Base-by-base conservation (phyloP, 2,329 filamentous ascomycete genomes). In the Harringtonia aguacate region DNA sequence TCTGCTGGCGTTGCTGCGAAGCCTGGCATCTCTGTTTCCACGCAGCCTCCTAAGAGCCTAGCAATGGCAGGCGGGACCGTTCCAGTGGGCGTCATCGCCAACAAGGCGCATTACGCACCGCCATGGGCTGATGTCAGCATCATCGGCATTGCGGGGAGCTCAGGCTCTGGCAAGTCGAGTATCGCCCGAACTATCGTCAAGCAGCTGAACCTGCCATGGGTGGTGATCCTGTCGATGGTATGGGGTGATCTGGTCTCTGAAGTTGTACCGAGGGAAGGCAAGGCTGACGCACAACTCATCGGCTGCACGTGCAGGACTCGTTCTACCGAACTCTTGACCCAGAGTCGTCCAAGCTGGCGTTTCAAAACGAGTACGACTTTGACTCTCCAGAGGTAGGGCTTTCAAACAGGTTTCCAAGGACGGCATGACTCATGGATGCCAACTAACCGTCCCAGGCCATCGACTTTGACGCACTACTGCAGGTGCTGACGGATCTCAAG, bases 51-150 rank as follows among this genome's bases (percentile, higher is more conserved):
- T n/a, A n/a, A 21, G 10, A 9, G 15, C n/a, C n/a, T 15, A 13
- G 17, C 12, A 7, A 43, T 43, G 41, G 18, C 17, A 10, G 5
- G 13, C n/a, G 14, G 10, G 8, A 3, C 41, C 3, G 24, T 10
- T 7, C 14, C 20, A 20, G 18, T 22, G 3, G 13, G 18, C 18
- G 34, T 29, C 4, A 66, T 79, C 38, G 67, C 72, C 51, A 74
- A 70, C 52, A 64, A 72, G 58, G 81, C 79, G 51, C 84, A 88
- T 55, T 98, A 97, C 65, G 84, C 82, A 50, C 92, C 92, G 48
- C 92, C 92, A 61, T 98, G 92, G 92, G 86, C 85, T 41, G 85
- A 97, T 64, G 81, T 95, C 55, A 90, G 86, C 66, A 95, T 98
- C 56, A 95, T 98, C 60, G 92, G 88, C 41, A 84, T 98, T 55